phyloP scores from a whole-genome alignment of 768 basidiomycete genomes.

The Boletus edulis region DNA sequence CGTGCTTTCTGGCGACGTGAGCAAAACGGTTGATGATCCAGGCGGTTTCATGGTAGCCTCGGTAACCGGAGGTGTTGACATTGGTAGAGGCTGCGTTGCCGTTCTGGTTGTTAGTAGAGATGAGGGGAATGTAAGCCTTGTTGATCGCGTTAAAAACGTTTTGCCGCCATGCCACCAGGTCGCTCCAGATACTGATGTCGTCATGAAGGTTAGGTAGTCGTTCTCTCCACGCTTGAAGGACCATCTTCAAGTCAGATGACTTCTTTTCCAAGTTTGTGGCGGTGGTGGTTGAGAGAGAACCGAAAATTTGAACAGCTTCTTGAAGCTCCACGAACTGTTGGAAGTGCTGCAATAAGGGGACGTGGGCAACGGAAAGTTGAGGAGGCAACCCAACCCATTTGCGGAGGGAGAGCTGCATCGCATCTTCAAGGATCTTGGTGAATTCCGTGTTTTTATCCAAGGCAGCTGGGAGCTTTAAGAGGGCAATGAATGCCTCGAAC shows the following conservation, averaged over 20 bases:
- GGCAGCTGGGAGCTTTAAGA: slow-evolving; percentile 80
- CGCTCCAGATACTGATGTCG: slow-evolving; percentile 98
- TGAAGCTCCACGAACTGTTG: slow-evolving; percentile 98
- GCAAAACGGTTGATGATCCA: slow-evolving; percentile 99
- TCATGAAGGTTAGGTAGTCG: slow-evolving; percentile 93
- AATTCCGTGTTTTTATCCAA: slow-evolving; percentile 88
- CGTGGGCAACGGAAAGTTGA: slow-evolving; percentile 86
- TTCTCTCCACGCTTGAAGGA: slow-evolving; percentile 96
- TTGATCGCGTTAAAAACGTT: slow-evolving; percentile 98
- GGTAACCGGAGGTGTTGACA: slow-evolving; percentile 83
- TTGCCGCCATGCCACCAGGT: slow-evolving; percentile 98
- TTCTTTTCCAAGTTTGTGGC: slow-evolving; percentile 91
- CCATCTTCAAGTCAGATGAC: slow-evolving; percentile 92
- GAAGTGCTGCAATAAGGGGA: slow-evolving; percentile 94
- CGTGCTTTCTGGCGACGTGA: slow-evolving; percentile 96
- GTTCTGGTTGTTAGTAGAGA: slow-evolving; percentile 53
- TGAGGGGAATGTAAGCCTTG: slow-evolving; percentile 91
- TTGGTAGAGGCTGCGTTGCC: slow-evolving; percentile 51
- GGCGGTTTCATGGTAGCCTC: slow-evolving; percentile 98
- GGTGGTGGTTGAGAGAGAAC: slow-evolving; percentile 81
- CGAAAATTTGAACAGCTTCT: slow-evolving; percentile 94
- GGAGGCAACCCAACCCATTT: slow-evolving; percentile 93
- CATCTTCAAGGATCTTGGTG: slow-evolving; percentile 85
- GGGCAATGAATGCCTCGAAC: slow-evolving; percentile 92
- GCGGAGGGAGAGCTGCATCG: slow-evolving; percentile 92